Conservation (phyloP, 208 protist genomes). For the Wallacemonas sp. region DNA sequence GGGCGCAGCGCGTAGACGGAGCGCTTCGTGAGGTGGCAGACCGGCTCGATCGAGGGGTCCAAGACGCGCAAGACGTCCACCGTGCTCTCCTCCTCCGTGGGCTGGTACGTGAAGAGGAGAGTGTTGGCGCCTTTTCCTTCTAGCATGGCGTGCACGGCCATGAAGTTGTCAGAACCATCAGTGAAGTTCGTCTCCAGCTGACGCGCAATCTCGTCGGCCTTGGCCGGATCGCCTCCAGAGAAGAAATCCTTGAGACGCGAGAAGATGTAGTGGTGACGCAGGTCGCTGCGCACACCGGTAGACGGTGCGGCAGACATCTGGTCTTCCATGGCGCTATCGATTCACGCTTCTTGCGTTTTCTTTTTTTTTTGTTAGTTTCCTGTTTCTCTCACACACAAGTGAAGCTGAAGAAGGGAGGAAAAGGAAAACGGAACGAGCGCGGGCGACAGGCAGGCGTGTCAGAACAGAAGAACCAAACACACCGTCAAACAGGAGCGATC, state of each 20-base stretch:
- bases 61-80: conserved; percentile 75
- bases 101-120: conserved; percentile 88
- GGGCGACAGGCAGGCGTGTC: too few species aligned
- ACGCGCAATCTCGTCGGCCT: conserved; percentile 55
- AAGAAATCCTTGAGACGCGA: conserved; percentile 87
- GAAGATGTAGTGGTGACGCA: conserved; percentile 87
- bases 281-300: conserved; percentile 54
- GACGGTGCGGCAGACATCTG: conserved; percentile 7
- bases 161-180: conserved; percentile 83
- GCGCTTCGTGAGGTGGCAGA: conserved; percentile 69
- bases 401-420: conserved; percentile 1
- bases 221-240: conserved; percentile 62
- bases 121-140: conserved; percentile 71
- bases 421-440: not conserved
- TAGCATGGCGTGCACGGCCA: conserved; percentile 83
- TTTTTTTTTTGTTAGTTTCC: not conserved
- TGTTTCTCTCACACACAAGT: conserved; percentile 2
- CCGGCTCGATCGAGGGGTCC: conserved; percentile 53
- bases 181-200: conserved; percentile 76
- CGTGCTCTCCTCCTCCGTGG: conserved; percentile 17
- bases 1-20: conserved; percentile 81
- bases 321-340: conserved; percentile 2
- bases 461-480: too few species aligned
- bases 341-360: not conserved
- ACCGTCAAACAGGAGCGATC: too few species aligned